phyloP scores from a whole-genome alignment of 495 filamentous ascomycete species.

The Aspergillus bertholletiae region DNA sequence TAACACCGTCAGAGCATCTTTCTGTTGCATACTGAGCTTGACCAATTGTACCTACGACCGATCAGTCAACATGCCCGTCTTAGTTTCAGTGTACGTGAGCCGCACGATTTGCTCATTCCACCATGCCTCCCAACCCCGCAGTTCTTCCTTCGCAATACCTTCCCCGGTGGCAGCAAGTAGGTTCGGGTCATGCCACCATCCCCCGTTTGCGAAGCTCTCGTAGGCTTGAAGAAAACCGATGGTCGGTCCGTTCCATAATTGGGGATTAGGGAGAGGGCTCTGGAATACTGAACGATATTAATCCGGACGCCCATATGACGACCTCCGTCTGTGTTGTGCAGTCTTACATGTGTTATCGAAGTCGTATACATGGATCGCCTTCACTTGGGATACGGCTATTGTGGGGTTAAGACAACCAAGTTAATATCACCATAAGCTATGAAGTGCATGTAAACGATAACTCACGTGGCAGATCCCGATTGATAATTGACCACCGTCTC shows the following conservation, averaged over 20 bases:
- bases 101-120: conserved; percentile 90
- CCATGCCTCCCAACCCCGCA: conserved; percentile 84
- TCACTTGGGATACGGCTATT: conserved; percentile 62
- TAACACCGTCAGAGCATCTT: conserved; percentile 81
- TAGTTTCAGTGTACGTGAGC: background rate
- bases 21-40: conserved; percentile 76
- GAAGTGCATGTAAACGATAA: conserved; percentile 6
- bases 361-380: conserved; percentile 89
- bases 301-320: too few relatives aligned
- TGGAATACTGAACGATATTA: conserved; percentile 66
- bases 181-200: conserved; percentile 94
- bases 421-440: conserved; percentile 10
- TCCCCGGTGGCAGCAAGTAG: conserved; percentile 85
- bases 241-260: conserved; percentile 77
- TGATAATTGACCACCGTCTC: conserved; percentile 74
- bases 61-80: conserved; percentile 24
- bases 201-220: conserved; percentile 76
- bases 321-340: background rate
- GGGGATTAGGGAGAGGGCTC: conserved; percentile 82
- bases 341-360: conserved; percentile 92
- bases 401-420: background rate
- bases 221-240: conserved; percentile 71
- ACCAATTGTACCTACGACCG: conserved; percentile 65
- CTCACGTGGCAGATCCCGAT: conserved; percentile 65
- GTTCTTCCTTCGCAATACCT: conserved; percentile 79